phyloP scores from a whole-genome alignment of 306 rosid species.

The Lathyrus sativus region DNA sequence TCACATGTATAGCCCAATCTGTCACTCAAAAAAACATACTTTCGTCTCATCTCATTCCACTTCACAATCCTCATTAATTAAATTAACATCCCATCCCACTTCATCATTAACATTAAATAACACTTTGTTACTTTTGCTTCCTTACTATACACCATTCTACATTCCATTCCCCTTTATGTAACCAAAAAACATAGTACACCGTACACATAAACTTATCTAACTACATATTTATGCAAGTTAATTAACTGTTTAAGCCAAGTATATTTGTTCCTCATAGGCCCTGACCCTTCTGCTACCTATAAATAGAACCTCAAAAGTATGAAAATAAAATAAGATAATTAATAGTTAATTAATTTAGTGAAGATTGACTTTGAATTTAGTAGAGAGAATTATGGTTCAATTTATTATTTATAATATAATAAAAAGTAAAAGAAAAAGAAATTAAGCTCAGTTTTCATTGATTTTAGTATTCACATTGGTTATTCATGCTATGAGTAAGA shows the following conservation, averaged over 20 bases:
- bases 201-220: neutral
- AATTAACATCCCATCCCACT: neutral
- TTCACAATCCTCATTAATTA: neutral
- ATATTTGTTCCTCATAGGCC: conserved; percentile 7
- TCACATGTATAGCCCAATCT: neutral
- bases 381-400: no score
- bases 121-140: neutral
- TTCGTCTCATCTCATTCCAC: neutral
- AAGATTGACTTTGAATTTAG: no score
- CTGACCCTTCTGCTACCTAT: neutral
- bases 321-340: neutral
- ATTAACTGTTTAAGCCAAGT: neutral
- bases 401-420: neutral
- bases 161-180: neutral
- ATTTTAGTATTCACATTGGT: neutral
- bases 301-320: conserved; percentile 22
- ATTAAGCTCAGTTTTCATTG: neutral
- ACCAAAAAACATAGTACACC: neutral
- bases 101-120: neutral
- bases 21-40: neutral
- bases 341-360: no score
- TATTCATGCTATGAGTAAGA: neutral
- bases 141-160: neutral
- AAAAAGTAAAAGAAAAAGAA: conserved; percentile 8
- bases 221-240: neutral